phyloP scores from a whole-genome alignment of 305 asterid species.

The Plantago lanceolata region DNA sequence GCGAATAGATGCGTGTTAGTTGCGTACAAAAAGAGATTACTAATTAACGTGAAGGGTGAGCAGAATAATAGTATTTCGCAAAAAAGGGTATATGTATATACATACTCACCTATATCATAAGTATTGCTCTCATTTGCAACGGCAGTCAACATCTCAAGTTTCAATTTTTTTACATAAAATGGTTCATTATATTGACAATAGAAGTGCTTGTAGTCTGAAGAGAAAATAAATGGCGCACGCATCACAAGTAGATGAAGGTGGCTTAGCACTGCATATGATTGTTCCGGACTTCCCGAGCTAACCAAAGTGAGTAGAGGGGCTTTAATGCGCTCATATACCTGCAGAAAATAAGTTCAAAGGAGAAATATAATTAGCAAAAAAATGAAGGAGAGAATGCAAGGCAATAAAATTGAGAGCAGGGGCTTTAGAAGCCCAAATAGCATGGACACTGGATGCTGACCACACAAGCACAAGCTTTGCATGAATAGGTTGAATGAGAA shows the following conservation, averaged over 20 bases:
- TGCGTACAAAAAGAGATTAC: slow-evolving; percentile 9
- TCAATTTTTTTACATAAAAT: slow-evolving; percentile 91
- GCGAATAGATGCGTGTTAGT: slow-evolving; percentile 26
- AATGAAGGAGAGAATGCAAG: not conserved
- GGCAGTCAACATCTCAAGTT: slow-evolving; percentile 98
- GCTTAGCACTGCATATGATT: slow-evolving; percentile 88
- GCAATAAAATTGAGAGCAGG: slow-evolving; percentile 5
- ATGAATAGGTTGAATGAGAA: slow-evolving; percentile 14
- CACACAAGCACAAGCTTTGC: slow-evolving; percentile 5
- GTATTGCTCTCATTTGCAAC: slow-evolving; percentile 99
- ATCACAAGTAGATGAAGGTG: slow-evolving; percentile 93
- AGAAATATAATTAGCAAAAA: slow-evolving; percentile 10
- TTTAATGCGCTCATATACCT: slow-evolving; percentile 99
- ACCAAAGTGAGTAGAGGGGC: slow-evolving; percentile 96
- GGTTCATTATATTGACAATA: slow-evolving; percentile 98
- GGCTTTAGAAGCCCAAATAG: slow-evolving; percentile 7
- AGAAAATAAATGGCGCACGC: slow-evolving; percentile 95
- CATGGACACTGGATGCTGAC: slow-evolving; percentile 20
- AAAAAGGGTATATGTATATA: too few species aligned
- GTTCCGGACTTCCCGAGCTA: slow-evolving; percentile 99
- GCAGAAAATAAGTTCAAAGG: slow-evolving; percentile 20
- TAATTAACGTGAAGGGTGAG: slow-evolving; percentile 13
- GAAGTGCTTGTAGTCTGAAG: slow-evolving; percentile 96
- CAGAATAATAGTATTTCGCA: slow-evolving; percentile 19
- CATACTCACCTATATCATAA: slow-evolving; percentile 77